Base-by-base conservation (phyloP, 1,284 basidiomycete species). In the Leccinum brunneo-olivaceum region DNA sequence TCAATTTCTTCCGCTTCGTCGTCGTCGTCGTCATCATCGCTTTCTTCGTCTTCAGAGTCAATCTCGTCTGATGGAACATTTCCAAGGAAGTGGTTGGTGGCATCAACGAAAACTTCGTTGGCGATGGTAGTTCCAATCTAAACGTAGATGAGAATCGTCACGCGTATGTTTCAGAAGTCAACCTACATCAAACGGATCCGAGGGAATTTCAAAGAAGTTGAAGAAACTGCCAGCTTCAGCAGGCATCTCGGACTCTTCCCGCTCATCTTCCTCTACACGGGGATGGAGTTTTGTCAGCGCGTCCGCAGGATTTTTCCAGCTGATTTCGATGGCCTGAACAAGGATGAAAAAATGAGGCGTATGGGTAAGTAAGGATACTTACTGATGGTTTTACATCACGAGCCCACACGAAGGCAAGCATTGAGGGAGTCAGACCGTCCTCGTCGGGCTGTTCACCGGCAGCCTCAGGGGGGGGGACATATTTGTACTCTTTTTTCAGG, bases 141-240 rank as follows among this genome's bases (percentile, higher is more conserved):
- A 49, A 54, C 39, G 15, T 19, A 24, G n/a, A 46, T 62, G 23
- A 62, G 23, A 15, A 23, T 32, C 29, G 24, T 21, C 18, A 34
- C 33, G 37, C 3, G 11, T 20, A 28, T 29, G 14, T 18, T 24
- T 27, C 33, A 21, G 2, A 30, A 21, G 15, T n/a, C 37, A 40
- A 72, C 81, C 65, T 54, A 87, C 85, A 52, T 87, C 83, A 49
- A 70, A 74, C 9, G 75, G 72, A 56, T 89, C 86, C 23, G 69
- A 60, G 14, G 71, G 70, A 44, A 74, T 62, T 62, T 87, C 88
- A 53, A 93, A 91, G 56, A 82, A 84, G 67, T 90, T 88, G 76
- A 93, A 93, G 71, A 93, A 90, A 57, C 81, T 88, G 44, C 90
- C 90, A 37, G 75, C 67, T 45, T 90, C 89, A 23, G 71, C 68